phyloP scores from a whole-genome alignment of 306 rosid genomes.

The Sicyos edulis region DNA sequence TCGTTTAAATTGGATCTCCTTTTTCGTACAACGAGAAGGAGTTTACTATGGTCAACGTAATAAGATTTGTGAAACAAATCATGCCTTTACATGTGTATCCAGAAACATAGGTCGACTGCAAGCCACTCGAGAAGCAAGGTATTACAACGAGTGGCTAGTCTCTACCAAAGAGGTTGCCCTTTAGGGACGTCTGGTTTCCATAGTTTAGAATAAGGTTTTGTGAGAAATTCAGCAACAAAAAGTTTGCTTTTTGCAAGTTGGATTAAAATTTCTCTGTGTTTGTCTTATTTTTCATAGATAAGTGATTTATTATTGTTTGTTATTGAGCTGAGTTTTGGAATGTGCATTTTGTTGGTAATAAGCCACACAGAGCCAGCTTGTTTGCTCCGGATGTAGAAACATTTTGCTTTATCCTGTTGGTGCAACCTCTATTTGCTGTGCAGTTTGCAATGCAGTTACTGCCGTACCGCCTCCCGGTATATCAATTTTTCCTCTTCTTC shows the following conservation, averaged over 20 bases:
- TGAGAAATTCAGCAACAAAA: background rate
- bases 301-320: background rate
- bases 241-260: too few relatives aligned
- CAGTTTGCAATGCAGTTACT: slow-evolving; percentile 97
- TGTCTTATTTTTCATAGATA: background rate
- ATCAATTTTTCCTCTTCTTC: background rate
- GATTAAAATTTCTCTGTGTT: background rate
- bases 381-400: slow-evolving; percentile 94
- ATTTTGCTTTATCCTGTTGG: slow-evolving; percentile 85
- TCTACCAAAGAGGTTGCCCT: too few relatives aligned
- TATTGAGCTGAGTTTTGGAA: background rate
- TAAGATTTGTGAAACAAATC: too few relatives aligned
- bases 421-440: slow-evolving; percentile 94
- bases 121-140: too few relatives aligned
- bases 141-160: too few relatives aligned
- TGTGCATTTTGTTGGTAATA: slow-evolving; percentile 25
- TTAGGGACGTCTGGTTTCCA: background rate
- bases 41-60: too few relatives aligned
- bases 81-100: too few relatives aligned
- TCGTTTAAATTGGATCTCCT: too few relatives aligned
- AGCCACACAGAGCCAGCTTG: slow-evolving; percentile 94
- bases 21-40: too few relatives aligned
- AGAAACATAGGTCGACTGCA: too few relatives aligned
- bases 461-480: slow-evolving; percentile 93
- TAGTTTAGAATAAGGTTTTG: background rate